Evolutionary conservation across 352 stramenopile genomes (phyloP).

Genomic region (Pythium coloratum): DNA sequence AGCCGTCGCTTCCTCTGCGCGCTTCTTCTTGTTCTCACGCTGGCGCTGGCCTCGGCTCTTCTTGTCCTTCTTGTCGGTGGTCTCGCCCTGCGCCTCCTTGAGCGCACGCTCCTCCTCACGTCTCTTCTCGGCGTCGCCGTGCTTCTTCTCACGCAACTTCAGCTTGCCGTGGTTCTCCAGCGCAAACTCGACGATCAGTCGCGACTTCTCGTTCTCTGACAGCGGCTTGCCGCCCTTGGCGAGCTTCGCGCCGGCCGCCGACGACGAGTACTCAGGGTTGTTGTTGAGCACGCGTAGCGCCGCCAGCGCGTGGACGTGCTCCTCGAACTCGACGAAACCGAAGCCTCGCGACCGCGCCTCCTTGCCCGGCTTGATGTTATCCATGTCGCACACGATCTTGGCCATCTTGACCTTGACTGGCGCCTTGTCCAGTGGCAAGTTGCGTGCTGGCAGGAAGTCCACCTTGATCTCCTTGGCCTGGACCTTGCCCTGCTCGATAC

Average conservation of each 20-base stretch:
- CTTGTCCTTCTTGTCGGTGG: slow-evolving; percentile 29
- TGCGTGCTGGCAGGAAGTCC: slow-evolving; percentile 47
- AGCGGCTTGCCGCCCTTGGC: slow-evolving; percentile 34
- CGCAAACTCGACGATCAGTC: slow-evolving; percentile 89
- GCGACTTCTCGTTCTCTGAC: slow-evolving; percentile 59
- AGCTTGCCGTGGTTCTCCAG: slow-evolving; percentile 89
- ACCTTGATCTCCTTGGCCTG: slow-evolving; percentile 77
- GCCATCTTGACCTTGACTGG: slow-evolving; percentile 80
- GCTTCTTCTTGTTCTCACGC: slow-evolving; percentile 69
- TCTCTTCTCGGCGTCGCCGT: slow-evolving; percentile 64
- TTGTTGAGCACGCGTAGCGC: slow-evolving; percentile 97
- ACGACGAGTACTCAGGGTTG: slow-evolving; percentile 90
- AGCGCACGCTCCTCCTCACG: slow-evolving; percentile 66
- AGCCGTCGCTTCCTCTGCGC: slow-evolving; percentile 29
- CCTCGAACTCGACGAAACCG: slow-evolving; percentile 97
- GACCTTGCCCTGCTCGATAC: slow-evolving; percentile 75
- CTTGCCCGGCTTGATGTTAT: slow-evolving; percentile 62
- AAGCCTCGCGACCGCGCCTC: slow-evolving; percentile 65
- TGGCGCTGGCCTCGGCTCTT: slow-evolving; percentile 78
- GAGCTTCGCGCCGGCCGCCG: slow-evolving; percentile 50
- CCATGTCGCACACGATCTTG: slow-evolving; percentile 81
- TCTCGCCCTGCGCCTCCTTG: slow-evolving; percentile 56
- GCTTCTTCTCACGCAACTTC: slow-evolving; percentile 80
- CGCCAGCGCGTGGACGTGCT: slow-evolving; percentile 96
- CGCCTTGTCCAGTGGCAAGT: slow-evolving; percentile 26